Evolutionary conservation across 257 asterid species (phyloP), one percentile per base, ranked within the genome.

Genomic region (Solanum etuberosum): DNA sequence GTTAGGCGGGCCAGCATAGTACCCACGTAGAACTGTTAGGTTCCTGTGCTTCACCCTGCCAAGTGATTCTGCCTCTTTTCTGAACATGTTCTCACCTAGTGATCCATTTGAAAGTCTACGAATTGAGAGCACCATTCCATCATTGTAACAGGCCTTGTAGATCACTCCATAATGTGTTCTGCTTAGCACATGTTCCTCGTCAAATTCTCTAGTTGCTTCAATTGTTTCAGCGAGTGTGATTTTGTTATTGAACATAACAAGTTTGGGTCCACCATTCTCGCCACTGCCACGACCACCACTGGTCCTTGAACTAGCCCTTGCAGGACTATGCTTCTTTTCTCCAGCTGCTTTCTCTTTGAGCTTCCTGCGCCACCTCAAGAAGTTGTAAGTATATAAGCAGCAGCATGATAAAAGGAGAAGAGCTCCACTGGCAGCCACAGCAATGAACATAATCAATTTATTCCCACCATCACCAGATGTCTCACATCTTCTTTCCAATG

Each of bases 111-210:
- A 93, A 9, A 94, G 95, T 83, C 94, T 82, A 25, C 91, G 91
- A 38, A 93, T 88, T 1, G 98, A 93, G 4, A 94, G 93, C 88
- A 94, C 98, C 98, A 92, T 93, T 71, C 98, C 98, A 29, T 94
- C 98, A 6, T 87, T 88, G 87, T 91, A 94, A 86, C 93, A 92
- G 8, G 97, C 97, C 89, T 94, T 94, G 87, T 91, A 94, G 88
- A 93, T 86, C 54, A 94, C 94, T 2, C 98, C 98, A 32, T 88
- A 89, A 21, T 93, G 89, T 1, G 94, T 92, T 78, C 98, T 89
- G 70, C 92, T 92, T 27, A 93, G 90, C 86, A 94, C 98, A 68
- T 92, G 91, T 86, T 94, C 97, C 87, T 94, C 98, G 9, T 94
- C 98, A 42, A 94, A 94, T 9, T 92, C 92, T 89, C 96, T 89